Conservation (phyloP, 2,329 filamentous ascomycete genomes). For the Seiridium unicorne region DNA sequence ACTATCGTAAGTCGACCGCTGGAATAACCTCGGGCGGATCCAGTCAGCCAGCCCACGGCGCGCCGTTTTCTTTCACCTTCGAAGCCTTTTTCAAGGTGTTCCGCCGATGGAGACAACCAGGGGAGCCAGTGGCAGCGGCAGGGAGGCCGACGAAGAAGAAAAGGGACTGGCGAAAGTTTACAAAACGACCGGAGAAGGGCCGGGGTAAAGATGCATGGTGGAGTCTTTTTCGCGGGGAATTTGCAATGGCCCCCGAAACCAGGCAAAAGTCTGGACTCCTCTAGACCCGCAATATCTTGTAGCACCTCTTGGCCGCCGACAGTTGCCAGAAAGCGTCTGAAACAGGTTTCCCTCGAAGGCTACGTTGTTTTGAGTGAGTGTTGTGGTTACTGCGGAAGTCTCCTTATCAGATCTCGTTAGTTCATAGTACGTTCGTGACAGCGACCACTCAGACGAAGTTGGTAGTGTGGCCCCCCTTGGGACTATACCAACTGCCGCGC, state of each 20-base stretch:
- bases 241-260: not conserved
- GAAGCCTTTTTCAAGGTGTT: no score
- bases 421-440: no score
- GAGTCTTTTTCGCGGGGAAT: constrained; percentile 10
- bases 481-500: no score
- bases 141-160: not conserved
- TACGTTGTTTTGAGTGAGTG: no score
- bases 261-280: not conserved
- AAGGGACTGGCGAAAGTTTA: constrained; percentile 9
- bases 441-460: no score
- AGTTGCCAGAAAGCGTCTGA: not conserved
- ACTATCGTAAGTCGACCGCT: not conserved
- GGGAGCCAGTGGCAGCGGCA: not conserved
- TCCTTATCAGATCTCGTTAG: no score
- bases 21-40: not conserved
- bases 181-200: constrained; percentile 27
- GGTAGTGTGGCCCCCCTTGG: no score
- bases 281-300: not conserved
- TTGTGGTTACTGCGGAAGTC: no score
- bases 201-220: constrained; percentile 16
- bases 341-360: not conserved
- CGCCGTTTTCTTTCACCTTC: not conserved
- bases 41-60: not conserved
- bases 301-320: not conserved
- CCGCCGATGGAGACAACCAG: not conserved